Evolutionary conservation across 2,329 filamentous ascomycete genomes (phyloP), one percentile per base, ranked within the genome.

Genomic region (Trichoderma koningii): DNA sequence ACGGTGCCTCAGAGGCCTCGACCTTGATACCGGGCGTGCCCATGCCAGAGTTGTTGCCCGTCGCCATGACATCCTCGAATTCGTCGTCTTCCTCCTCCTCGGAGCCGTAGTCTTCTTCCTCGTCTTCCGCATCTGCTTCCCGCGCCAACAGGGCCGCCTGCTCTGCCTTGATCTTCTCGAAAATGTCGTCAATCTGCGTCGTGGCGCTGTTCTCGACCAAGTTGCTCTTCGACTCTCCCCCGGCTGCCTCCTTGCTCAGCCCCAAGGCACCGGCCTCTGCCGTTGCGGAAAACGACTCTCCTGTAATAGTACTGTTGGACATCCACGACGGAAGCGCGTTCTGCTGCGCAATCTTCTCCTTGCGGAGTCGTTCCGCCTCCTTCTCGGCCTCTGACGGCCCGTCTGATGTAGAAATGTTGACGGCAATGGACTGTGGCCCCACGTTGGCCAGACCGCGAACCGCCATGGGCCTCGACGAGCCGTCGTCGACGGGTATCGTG

Each of bases 251-350:
- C 66, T 79, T 76, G 21, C 78, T 77, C 23, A 75, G 69, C 66
- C 73, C 60, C 2, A 66, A 26, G 17, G 59, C 56, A 12, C 66
- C 68, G 28, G 69, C 75, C 14, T 66, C 70, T 19, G 66, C 42
- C 1, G 42, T 42, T 5, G 71, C 78, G 47, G 79, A 76, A 74
- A 85, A 89, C n/a, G 85, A 83, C 66, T 87, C 82, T 57, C 86
- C 86, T 5, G 82, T 87, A 55, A 91, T 84, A 2, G 89, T 91
- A 68, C 87, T 90, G 64, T 88, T 85, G 0, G 87, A 85, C 77
- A 91, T 90, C 88, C 89, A 92, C 9, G 82, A 78, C 2, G 89
- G 89, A 66, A 92, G 76, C 7, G 86, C 87, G 72, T 92, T 92
- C 72, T 91, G 87, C 69, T 82, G 80, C 1, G 87, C 85, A 68